Percentiles rank a stretch among this genome's conserved stretches.
Evolutionary conservation across 768 basidiomycete species (phyloP).

Genomic region (Asterophora lycoperdoides): DNA sequence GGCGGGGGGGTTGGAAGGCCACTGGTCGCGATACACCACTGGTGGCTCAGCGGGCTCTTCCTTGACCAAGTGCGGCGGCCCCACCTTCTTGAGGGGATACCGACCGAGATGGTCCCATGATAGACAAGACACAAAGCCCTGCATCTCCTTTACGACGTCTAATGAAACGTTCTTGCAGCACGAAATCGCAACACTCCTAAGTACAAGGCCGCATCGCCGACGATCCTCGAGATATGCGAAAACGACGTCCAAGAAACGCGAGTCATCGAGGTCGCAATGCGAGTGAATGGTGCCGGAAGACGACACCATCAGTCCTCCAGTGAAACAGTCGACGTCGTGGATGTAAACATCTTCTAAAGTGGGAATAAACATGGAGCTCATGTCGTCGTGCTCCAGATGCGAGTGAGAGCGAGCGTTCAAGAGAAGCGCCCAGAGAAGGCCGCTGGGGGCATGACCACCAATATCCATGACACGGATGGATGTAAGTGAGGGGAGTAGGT

Average conservation of each 20-base stretch:
- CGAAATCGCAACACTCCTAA: slow-evolving; percentile 35
- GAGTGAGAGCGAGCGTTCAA: slow-evolving; percentile 31
- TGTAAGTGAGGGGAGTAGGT: slow-evolving; percentile 25
- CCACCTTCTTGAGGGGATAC: slow-evolving; percentile 17
- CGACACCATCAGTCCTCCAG: slow-evolving; percentile 38
- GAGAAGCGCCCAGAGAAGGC: slow-evolving; percentile 36
- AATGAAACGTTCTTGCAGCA: slow-evolving; percentile 27
- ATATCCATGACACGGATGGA: slow-evolving; percentile 34
- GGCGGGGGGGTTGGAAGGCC: slow-evolving; percentile 10
- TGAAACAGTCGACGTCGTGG: slow-evolving; percentile 34
- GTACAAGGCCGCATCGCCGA: slow-evolving; percentile 20
- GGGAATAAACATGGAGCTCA: slow-evolving; percentile 27
- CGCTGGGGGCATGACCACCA: slow-evolving; percentile 34
- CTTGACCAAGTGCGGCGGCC: slow-evolving; percentile 16
- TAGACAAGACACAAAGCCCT: slow-evolving; percentile 28
- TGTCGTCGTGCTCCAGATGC: slow-evolving; percentile 24
- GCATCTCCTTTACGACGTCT: slow-evolving; percentile 22
- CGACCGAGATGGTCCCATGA: slow-evolving; percentile 29
- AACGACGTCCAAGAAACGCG: slow-evolving; percentile 38
- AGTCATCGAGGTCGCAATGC: slow-evolving; percentile 35
- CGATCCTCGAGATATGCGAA: slow-evolving; percentile 29
- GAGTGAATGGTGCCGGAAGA: slow-evolving; percentile 28
- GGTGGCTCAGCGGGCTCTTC: slow-evolving; percentile 6
- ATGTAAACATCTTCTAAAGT: slow-evolving; percentile 35
- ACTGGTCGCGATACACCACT: slow-evolving; percentile 27